Evolutionary conservation across 2,329 filamentous ascomycete genomes (phyloP), one percentile per base, ranked within the genome.

Genomic region (Fusarium bulbicola): DNA sequence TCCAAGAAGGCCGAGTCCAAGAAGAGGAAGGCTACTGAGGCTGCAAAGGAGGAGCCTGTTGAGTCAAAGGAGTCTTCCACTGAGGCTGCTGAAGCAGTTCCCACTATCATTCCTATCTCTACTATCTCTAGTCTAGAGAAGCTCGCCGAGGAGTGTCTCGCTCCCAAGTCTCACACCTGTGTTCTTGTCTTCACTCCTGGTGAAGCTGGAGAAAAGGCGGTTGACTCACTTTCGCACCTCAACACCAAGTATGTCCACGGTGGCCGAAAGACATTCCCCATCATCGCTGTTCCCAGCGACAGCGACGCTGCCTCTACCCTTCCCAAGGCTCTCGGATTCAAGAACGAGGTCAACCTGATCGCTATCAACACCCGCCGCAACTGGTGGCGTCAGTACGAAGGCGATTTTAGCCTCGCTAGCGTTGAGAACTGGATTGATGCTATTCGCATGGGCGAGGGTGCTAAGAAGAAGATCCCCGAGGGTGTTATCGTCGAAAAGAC

Each of bases 401-500:
- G 88, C 6, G 84, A 88, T 47, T 91, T 90, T 49, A 89, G 88
- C 61, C 79, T 86, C 30, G 85, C 88, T 60, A 88, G 87, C 32
- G 85, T 99, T 36, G 94, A 97, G 84, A 85, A 85, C 70, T 99
- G 95, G 94, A 90, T 99, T 66, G 96, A 99, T 78, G 88, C 90
- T n/a, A 94, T 98, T 70, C 91, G 94, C 42, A 88, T 99, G 86
- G 94, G 95, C 59, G 95, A 98, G 79, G 93, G 94, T 6, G 84
- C 88, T 66, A 98, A 95, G 86, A 87, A 91, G 77, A 93, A 91
- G 84, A 81, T 96, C 46, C 93, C 93, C 0, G 87, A 89, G 66
- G 88, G 86, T 5, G 77, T 93, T 47, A 79, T 92, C 37, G 83
- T 84, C 21, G 81, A 83, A 59, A 77, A 80, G 16, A 68, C 62